Evolutionary conservation across 202 grass and related monocot species (phyloP).

Genomic region (Setaria viridis): DNA sequence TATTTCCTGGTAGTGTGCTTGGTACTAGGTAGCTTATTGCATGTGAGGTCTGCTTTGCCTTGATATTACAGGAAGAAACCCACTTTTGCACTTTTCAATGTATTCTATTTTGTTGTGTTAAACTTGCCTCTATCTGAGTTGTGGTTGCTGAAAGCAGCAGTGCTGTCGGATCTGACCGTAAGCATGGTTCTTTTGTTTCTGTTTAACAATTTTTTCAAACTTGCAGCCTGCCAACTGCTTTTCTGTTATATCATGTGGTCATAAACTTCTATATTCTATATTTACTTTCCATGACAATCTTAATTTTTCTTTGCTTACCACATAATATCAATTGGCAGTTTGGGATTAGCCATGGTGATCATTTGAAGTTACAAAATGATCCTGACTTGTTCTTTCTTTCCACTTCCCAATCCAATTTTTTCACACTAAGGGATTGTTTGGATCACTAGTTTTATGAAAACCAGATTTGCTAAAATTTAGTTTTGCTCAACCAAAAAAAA

Average conservation of each 20-base stretch:
- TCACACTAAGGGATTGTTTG: not conserved
- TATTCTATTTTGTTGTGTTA: not conserved
- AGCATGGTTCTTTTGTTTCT: not conserved
- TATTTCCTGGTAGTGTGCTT: not conserved
- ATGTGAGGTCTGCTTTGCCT: not conserved
- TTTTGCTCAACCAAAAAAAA: too few relatives aligned
- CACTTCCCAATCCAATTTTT: not conserved
- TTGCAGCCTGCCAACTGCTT: conserved; percentile 9
- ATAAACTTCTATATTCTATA: not conserved
- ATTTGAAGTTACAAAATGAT: not conserved
- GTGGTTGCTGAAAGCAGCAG: not conserved
- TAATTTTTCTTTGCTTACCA: not conserved
- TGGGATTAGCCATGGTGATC: not conserved
- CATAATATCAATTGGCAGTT: not conserved
- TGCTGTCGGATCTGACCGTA: not conserved
- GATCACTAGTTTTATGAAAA: too few relatives aligned
- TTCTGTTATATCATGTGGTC: not conserved
- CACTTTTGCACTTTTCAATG: not conserved
- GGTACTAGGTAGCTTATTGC: not conserved
- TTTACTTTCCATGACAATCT: not conserved
- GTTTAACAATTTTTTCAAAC: conserved; percentile 12
- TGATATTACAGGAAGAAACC: not conserved
- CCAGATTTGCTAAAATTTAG: too few relatives aligned
- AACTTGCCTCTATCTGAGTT: conserved; percentile 15
- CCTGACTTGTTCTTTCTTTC: not conserved